Evolutionary conservation across 768 basidiomycete genomes (phyloP).

Genomic region (Termitomyces sp.): DNA sequence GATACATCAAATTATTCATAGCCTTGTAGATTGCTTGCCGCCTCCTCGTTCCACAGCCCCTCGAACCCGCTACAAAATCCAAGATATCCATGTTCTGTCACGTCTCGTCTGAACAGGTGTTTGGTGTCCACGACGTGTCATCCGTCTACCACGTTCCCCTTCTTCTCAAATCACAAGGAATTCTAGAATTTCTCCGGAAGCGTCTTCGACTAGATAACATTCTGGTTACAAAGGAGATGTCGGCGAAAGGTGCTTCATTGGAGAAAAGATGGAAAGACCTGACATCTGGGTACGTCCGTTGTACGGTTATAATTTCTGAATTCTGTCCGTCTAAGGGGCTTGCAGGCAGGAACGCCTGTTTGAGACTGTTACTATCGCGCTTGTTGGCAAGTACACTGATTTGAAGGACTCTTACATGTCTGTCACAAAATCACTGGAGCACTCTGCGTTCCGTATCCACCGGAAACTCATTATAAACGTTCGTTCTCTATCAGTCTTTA

Average conservation of each 20-base stretch:
- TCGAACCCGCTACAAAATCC: constrained; percentile 83
- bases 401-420: constrained; percentile 99
- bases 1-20: background rate
- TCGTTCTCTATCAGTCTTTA: constrained; percentile 19
- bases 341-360: constrained; percentile 89
- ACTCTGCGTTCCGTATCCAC: constrained; percentile 91
- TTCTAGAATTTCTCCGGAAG: constrained; percentile 78
- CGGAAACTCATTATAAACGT: constrained; percentile 82
- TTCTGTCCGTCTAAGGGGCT: background rate
- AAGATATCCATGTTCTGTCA: constrained; percentile 99
- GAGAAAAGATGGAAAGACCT: constrained; percentile 77
- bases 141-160: constrained; percentile 98
- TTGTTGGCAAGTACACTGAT: constrained; percentile 97
- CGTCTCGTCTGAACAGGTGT: constrained; percentile 82
- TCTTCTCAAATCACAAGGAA: constrained; percentile 88
- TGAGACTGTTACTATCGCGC: constrained; percentile 82
- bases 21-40: constrained; percentile 84
- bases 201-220: constrained; percentile 71
- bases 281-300: constrained; percentile 73
- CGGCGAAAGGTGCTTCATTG: constrained; percentile 61
- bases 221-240: constrained; percentile 51
- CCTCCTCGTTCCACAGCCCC: constrained; percentile 70
- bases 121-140: constrained; percentile 94
- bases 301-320: background rate
- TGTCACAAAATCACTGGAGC: constrained; percentile 94